phyloP scores from a whole-genome alignment of 1,139 yeast genomes.

The Torulaspora pretoriensis region DNA sequence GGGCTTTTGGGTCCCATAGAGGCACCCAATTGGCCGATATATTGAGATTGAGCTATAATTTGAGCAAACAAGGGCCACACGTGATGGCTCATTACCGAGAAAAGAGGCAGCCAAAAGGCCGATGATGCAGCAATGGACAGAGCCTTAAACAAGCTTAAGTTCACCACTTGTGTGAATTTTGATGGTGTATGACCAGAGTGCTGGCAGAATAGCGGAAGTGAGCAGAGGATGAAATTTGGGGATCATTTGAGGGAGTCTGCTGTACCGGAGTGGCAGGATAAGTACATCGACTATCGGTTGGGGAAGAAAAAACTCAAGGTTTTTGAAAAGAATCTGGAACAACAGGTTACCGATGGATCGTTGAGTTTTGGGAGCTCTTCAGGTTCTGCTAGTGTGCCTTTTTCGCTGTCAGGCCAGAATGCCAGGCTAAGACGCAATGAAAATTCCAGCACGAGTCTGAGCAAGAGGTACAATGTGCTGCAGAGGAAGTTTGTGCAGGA shows the following conservation, averaged over 20 bases:
- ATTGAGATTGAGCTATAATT: neutral
- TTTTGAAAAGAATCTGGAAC: constrained; percentile 16
- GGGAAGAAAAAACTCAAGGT: constrained; percentile 56
- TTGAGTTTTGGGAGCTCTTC: constrained; percentile 5
- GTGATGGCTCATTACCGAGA: constrained; percentile 4
- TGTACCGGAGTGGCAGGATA: constrained; percentile 85
- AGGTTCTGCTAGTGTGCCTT: constrained; percentile 1
- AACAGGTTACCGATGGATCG: constrained; percentile 9
- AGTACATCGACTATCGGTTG: constrained; percentile 69
- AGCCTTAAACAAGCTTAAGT: no score
- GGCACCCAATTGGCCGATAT: neutral
- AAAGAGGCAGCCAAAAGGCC: constrained; percentile 3
- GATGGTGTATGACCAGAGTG: no score
- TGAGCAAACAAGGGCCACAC: neutral
- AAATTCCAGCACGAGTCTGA: neutral
- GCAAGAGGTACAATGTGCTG: constrained; percentile 14
- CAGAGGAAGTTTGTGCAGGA: constrained; percentile 27
- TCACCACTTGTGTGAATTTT: no score
- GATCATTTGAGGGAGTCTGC: constrained; percentile 54
- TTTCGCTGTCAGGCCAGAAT: constrained; percentile 4
- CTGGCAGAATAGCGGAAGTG: neutral
- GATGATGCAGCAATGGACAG: neutral
- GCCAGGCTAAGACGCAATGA: constrained; percentile 9
- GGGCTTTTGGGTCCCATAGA: neutral
- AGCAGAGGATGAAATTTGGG: constrained; percentile 51